phyloP scores from a whole-genome alignment of 345 rosid genomes.

The Syzygium aqueum region DNA sequence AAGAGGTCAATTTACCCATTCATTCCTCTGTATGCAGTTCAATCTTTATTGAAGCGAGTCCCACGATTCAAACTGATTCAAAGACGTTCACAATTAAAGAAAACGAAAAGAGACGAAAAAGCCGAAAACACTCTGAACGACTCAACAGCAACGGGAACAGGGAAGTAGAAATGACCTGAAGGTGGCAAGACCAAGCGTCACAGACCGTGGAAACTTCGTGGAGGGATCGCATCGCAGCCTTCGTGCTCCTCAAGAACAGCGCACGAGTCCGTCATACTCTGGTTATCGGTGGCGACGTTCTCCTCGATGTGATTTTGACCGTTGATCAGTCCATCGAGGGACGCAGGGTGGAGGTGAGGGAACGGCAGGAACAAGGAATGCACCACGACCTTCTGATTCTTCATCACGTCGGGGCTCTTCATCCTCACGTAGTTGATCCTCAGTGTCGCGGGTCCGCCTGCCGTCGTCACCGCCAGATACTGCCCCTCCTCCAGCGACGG shows the following conservation, averaged over 20 bases:
- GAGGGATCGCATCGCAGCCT: background rate
- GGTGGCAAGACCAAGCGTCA: background rate
- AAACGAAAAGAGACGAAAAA: background rate
- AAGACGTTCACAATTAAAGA: background rate
- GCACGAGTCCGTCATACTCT: background rate
- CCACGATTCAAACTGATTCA: background rate
- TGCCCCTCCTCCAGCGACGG: slow-evolving; percentile 25
- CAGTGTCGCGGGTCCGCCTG: slow-evolving; percentile 1
- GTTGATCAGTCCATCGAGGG: background rate
- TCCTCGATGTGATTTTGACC: background rate
- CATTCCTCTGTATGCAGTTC: background rate
- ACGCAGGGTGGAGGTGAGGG: slow-evolving; percentile 11
- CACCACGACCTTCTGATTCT: slow-evolving; percentile 12
- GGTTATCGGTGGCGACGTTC: background rate
- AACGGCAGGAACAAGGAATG: slow-evolving; percentile 16
- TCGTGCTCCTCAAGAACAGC: background rate
- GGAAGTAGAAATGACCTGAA: background rate
- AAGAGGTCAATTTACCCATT: too few relatives aligned
- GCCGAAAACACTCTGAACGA: background rate
- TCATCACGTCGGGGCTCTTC: slow-evolving; percentile 10
- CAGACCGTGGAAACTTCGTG: background rate
- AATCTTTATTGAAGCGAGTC: background rate
- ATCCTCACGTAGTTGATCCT: slow-evolving; percentile 17
- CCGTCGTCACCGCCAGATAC: slow-evolving; percentile 21
- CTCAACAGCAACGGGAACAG: background rate